These are phyloP conservation scores for Didymella keratinophila DNA, from an alignment of 2,329 filamentous ascomycete genomes.

Conservation along the genomic window DNA sequence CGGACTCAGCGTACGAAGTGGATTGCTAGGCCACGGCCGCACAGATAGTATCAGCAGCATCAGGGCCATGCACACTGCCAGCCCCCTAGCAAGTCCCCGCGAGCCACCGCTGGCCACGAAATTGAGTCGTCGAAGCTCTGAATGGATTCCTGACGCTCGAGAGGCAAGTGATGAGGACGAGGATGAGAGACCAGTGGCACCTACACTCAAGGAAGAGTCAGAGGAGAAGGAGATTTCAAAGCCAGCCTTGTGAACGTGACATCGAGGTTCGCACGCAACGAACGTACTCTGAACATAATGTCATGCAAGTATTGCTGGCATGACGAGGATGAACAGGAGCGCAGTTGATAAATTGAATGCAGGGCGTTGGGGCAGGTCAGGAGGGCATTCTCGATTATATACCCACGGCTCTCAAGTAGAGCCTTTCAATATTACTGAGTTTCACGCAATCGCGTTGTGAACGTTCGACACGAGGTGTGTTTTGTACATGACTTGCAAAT, in stretches of 20 bases:
- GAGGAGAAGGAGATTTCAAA: constrained; percentile 5
- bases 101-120: constrained; percentile 45
- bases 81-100: constrained; percentile 66
- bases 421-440: constrained; percentile 19
- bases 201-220: constrained; percentile 5
- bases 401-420: constrained; percentile 16
- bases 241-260: neutral
- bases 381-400: constrained; percentile 18
- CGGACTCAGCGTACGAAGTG: constrained; percentile 80
- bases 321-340: neutral
- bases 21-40: constrained; percentile 75
- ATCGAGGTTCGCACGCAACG: neutral
- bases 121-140: constrained; percentile 45
- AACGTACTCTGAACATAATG: neutral
- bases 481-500: neutral
- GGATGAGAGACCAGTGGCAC: constrained; percentile 3
- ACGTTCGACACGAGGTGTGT: neutral
- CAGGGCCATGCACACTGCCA: constrained; percentile 58
- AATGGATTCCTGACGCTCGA: constrained; percentile 46
- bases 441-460: neutral
- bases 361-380: constrained; percentile 14
- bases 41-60: constrained; percentile 85
- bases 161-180: constrained; percentile 35
- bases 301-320: neutral
- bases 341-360: constrained; percentile 16